These are phyloP conservation scores for Hirschfeldia incana DNA, from an alignment of 345 rosid species.

Conservation along the genomic window DNA sequence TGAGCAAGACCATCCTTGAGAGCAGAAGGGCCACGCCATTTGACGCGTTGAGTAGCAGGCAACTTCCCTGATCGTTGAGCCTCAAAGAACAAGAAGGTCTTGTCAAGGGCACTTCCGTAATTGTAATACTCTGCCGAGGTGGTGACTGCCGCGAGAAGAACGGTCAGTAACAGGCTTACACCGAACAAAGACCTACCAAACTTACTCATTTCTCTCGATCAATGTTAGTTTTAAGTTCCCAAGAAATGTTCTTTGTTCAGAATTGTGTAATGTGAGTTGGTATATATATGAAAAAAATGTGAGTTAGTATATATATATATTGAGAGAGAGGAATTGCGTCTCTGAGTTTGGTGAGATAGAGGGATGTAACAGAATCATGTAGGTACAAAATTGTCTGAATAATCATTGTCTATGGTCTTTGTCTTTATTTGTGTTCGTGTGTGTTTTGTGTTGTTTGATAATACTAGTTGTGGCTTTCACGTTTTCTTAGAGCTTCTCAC, in stretches of 20 bases:
- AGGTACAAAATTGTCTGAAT: constrained; percentile 12
- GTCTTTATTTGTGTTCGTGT: constrained; percentile 30
- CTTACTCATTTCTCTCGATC: constrained; percentile 28
- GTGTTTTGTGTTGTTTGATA: constrained; percentile 12
- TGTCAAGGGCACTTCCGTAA: constrained; percentile 58
- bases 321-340: not conserved
- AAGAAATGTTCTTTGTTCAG: not conserved
- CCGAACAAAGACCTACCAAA: constrained; percentile 25
- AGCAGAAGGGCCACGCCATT: constrained; percentile 67
- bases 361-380: constrained; percentile 12
- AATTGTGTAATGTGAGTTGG: not conserved
- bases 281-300: not conserved
- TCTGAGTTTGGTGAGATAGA: constrained; percentile 28
- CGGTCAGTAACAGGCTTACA: constrained; percentile 31
- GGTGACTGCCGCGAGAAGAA: constrained; percentile 21
- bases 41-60: constrained; percentile 48
- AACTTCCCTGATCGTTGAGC: constrained; percentile 70
- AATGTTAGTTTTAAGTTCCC: not conserved
- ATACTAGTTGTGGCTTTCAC: constrained; percentile 50
- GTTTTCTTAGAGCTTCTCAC: constrained; percentile 62
- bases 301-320: not conserved
- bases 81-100: constrained; percentile 67
- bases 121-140: constrained; percentile 36
- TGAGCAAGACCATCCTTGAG: constrained; percentile 59
- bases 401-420: constrained; percentile 18